Conservation (phyloP, 2,329 filamentous ascomycete genomes). For the Neopestalotiopsis sp. region DNA sequence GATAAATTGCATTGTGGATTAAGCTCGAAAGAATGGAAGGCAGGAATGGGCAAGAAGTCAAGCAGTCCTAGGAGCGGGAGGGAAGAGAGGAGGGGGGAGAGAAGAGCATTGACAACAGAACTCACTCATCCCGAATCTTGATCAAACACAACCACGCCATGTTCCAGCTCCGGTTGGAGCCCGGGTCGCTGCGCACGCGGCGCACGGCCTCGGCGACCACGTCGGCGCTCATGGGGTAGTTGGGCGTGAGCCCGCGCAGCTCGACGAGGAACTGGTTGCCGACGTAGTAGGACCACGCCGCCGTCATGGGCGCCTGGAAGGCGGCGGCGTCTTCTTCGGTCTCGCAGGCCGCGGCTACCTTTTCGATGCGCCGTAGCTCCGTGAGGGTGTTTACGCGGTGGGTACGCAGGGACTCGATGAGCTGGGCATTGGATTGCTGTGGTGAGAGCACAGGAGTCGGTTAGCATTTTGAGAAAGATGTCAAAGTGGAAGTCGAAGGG, state of each 20-base stretch:
- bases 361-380: conserved; percentile 74
- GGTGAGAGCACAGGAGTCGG: background rate
- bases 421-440: conserved; percentile 48
- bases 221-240: conserved; percentile 71
- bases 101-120: too few species aligned
- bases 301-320: conserved; percentile 68
- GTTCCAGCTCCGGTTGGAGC: conserved; percentile 76
- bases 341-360: conserved; percentile 62
- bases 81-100: too few species aligned
- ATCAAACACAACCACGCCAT: conserved; percentile 73
- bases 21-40: too few species aligned
- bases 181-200: conserved; percentile 66
- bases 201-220: conserved; percentile 69
- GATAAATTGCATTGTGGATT: too few species aligned
- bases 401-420: conserved; percentile 67
- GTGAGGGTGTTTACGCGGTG: conserved; percentile 77
- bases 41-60: too few species aligned
- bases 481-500: background rate
- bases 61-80: too few species aligned
- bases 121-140: conserved; percentile 70
- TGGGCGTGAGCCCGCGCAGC: conserved; percentile 68
- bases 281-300: conserved; percentile 75
- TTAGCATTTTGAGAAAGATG: too few species aligned
- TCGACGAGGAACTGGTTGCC: conserved; percentile 72
- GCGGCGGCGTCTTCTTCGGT: conserved; percentile 62